Evolutionary conservation across 176 grass and related monocot genomes (phyloP).

Genomic region (Hordeum vulgare): DNA sequence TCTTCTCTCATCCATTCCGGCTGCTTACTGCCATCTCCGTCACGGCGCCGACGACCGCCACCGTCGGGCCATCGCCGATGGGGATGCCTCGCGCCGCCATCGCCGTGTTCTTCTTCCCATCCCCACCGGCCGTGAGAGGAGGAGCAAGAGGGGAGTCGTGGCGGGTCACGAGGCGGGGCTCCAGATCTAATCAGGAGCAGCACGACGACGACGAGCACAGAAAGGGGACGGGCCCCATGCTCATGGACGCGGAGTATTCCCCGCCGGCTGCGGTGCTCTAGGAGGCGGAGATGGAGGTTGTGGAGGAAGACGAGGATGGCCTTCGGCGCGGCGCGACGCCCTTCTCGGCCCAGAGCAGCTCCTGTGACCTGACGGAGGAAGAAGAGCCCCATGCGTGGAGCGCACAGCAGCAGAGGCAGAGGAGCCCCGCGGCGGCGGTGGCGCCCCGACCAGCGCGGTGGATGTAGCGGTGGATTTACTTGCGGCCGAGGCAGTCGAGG

Average conservation of each 20-base stretch:
- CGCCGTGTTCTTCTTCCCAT: too few relatives aligned
- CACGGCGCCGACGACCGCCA: too few relatives aligned
- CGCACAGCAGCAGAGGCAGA: slow-evolving; percentile 1
- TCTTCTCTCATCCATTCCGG: too few relatives aligned
- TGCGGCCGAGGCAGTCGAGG: slow-evolving; percentile 47
- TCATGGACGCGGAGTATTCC: slow-evolving; percentile 18
- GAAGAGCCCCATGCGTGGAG: neutral
- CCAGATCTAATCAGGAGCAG: too few relatives aligned
- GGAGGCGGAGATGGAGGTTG: slow-evolving; percentile 13
- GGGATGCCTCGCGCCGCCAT: too few relatives aligned
- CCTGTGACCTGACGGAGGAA: slow-evolving; percentile 36
- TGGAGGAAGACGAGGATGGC: neutral
- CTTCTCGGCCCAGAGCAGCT: slow-evolving; percentile 67
- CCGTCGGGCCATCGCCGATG: too few relatives aligned
- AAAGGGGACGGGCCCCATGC: too few relatives aligned
- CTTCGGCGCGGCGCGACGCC: slow-evolving; percentile 33
- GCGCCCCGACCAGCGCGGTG: slow-evolving; percentile 31
- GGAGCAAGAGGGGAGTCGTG: too few relatives aligned
- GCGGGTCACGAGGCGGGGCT: too few relatives aligned
- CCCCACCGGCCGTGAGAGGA: too few relatives aligned
- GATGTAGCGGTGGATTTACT: slow-evolving; percentile 66
- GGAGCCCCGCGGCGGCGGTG: neutral
- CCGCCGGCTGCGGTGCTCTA: neutral
- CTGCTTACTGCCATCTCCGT: too few relatives aligned
- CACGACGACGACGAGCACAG: too few relatives aligned